Conservation (phyloP, 176 grass and related monocot genomes). For the Pontederia crassipes region DNA sequence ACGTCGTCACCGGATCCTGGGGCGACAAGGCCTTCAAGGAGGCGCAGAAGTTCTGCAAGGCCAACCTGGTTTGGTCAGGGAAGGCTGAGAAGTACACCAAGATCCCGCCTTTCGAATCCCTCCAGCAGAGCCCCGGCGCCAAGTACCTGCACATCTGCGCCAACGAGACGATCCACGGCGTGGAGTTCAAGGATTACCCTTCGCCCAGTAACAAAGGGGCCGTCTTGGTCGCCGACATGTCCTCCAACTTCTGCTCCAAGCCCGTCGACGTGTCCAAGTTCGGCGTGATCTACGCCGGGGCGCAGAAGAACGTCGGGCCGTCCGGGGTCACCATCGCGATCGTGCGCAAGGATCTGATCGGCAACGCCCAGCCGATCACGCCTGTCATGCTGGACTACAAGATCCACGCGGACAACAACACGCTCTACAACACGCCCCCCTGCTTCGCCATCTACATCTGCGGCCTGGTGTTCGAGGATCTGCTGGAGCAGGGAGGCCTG, state of each 20-base stretch:
- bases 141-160: conserved; percentile 93
- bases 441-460: conserved; percentile 93
- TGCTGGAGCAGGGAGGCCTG: conserved; percentile 79
- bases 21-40: conserved; percentile 99
- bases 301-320: conserved; percentile 95
- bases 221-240: conserved; percentile 95
- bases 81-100: conserved; percentile 83
- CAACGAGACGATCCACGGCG: conserved; percentile 98
- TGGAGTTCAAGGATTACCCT: conserved; percentile 99
- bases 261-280: conserved; percentile 84
- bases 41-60: conserved; percentile 73
- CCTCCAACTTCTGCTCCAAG: conserved; percentile 99
- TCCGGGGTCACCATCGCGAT: conserved; percentile 83
- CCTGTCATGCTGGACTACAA: conserved; percentile 97
- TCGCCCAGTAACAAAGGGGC: conserved; percentile 30
- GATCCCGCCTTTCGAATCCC: conserved; percentile 37
- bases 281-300: conserved; percentile 89
- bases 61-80: conserved; percentile 73
- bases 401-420: conserved; percentile 70
- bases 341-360: conserved; percentile 80
- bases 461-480: conserved; percentile 72
- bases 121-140: conserved; percentile 64
- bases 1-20: conserved; percentile 85
- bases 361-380: conserved; percentile 60
- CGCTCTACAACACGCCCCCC: conserved; percentile 97